phyloP scores from a whole-genome alignment of 441 rosid species.

The Pelargonium fulgidum region DNA sequence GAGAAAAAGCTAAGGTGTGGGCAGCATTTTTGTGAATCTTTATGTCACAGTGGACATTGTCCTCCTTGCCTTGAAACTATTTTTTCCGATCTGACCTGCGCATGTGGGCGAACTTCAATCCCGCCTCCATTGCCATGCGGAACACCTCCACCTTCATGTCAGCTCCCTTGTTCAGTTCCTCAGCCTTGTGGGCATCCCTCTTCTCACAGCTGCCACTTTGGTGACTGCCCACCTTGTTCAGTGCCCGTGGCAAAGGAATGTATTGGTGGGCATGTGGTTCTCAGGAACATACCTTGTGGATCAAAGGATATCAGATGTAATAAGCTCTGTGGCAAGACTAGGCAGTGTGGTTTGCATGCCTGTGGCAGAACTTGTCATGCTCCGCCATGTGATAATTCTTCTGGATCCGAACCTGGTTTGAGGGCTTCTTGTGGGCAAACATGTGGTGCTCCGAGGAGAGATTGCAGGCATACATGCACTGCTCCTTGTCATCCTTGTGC shows the following conservation, averaged over 20 bases:
- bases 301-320: constrained; percentile 91
- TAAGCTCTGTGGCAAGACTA: constrained; percentile 89
- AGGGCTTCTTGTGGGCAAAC: constrained; percentile 86
- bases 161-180: constrained; percentile 70
- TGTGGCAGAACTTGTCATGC: constrained; percentile 87
- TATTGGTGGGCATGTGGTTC: constrained; percentile 91
- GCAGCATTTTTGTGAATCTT: constrained; percentile 80
- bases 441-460: constrained; percentile 93
- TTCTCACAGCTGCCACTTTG: constrained; percentile 93
- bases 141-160: constrained; percentile 83
- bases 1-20: constrained; percentile 93
- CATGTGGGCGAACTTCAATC: constrained; percentile 83
- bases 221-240: constrained; percentile 96
- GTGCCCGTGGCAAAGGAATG: constrained; percentile 90
- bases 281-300: constrained; percentile 95
- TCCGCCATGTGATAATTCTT: constrained; percentile 58
- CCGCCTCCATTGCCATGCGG: constrained; percentile 99
- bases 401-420: constrained; percentile 34
- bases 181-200: constrained; percentile 89
- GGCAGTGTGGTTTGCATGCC: constrained; percentile 95
- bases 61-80: constrained; percentile 96
- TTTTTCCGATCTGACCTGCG: constrained; percentile 85
- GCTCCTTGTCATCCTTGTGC: constrained; percentile 76
- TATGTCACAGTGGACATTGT: constrained; percentile 96
- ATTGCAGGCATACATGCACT: constrained; percentile 84